Base-by-base conservation (phyloP, 305 asterid genomes). In the Euphrasia arctica region DNA sequence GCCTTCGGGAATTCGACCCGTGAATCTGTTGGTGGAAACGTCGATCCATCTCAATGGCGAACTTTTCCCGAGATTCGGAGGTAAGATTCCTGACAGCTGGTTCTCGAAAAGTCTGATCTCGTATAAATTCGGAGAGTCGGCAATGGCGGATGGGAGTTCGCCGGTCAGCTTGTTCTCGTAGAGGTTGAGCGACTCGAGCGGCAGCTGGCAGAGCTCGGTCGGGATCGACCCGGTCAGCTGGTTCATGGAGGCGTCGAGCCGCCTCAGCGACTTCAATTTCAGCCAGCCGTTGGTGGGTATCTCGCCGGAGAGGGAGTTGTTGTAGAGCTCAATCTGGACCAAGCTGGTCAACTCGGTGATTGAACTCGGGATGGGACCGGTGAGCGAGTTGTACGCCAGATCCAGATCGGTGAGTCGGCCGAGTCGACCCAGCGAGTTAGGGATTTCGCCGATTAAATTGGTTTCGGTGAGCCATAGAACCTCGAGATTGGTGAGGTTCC, bases 301-400 rank as follows among this genome's bases (percentile, higher is more conserved):
- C 71, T 78, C 96, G 1, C 99, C 96, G 7, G 77, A 74, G 63
- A 93, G 65, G 41, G 99, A 80, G 79, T 93, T 93, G 65, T 88
- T 93, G 56, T 84, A 93, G 54, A 93, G 95, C 88, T 93, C 99
- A 50, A 93, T 71, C 77, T 93, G 99, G 1, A 86, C 88, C 36
- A 58, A 76, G 63, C 84, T 81, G 7, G 82, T 73, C 66, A 93
- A 72, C 72, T 81, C 88, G 4, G 95, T 85, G 67, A 93, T 70
- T 50, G 95, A 79, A 54, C 76, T 67, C 63, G 97, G 97, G 6
- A 93, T 79, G 22, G 71, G 52, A 22, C 97, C 95, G 60, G 74
- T 79, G n/a, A 92, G 61, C 28, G 75, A 58, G 78, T 92, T 92
- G 70, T 72, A 64, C 18, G 97, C 95, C 67, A 91, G 72, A 75